Conservation (phyloP, 1,284 basidiomycete genomes). For the Volvariella volvacea region DNA sequence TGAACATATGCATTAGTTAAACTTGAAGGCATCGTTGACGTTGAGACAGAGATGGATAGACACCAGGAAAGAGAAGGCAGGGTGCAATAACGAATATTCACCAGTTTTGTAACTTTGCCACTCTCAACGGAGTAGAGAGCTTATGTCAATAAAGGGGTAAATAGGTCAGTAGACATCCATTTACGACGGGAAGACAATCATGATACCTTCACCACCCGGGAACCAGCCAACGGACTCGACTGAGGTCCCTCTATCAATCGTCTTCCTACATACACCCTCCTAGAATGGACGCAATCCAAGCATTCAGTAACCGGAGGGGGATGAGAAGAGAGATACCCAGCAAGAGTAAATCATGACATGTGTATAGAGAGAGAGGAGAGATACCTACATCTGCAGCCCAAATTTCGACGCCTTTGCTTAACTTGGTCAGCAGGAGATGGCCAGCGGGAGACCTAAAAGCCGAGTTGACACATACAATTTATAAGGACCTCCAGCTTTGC, state of each 20-base stretch:
- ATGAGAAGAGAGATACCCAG: too few species aligned
- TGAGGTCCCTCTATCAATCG: conserved; percentile 53
- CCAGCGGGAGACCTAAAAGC: conserved; percentile 64
- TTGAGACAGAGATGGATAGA: background rate
- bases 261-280: conserved; percentile 68
- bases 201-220: conserved; percentile 57
- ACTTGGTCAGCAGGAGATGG: conserved; percentile 55
- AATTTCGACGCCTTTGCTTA: conserved; percentile 64
- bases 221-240: conserved; percentile 72
- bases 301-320: too few species aligned
- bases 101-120: conserved; percentile 30
- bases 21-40: too few species aligned
- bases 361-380: too few species aligned
- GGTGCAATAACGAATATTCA: conserved; percentile 16
- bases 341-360: too few species aligned
- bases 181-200: background rate
- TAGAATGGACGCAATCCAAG: too few species aligned
- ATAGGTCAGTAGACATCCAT: conserved; percentile 3
- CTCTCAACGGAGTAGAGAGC: conserved; percentile 28
- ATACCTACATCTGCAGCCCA: conserved; percentile 58
- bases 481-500: too few species aligned
- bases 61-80: background rate
- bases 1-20: background rate
- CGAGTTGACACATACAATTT: too few species aligned
- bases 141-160: conserved; percentile 3